Evolutionary conservation across 768 basidiomycete species (phyloP).

Genomic region (Mycena chlorophos): DNA sequence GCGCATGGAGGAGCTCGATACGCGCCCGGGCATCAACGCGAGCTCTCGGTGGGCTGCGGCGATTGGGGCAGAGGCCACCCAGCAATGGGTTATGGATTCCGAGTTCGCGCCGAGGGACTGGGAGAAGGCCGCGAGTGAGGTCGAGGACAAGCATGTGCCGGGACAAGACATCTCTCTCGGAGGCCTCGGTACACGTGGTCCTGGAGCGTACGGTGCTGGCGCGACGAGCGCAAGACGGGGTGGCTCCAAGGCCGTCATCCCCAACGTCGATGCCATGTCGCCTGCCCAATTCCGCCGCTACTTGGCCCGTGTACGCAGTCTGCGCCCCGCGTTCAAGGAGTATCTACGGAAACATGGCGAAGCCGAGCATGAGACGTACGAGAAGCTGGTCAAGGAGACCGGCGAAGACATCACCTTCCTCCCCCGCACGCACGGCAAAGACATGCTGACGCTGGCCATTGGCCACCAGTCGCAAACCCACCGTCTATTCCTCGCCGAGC

Average conservation of each 20-base stretch:
- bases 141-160: slow-evolving; percentile 14
- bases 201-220: slow-evolving; percentile 29
- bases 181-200: slow-evolving; percentile 27
- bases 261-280: slow-evolving; percentile 64
- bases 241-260: slow-evolving; percentile 31
- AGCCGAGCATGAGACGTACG: slow-evolving; percentile 1
- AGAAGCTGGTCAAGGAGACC: neutral
- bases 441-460: slow-evolving; percentile 27
- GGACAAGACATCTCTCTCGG: slow-evolving; percentile 14
- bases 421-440: slow-evolving; percentile 14
- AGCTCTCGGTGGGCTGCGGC: slow-evolving; percentile 39
- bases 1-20: slow-evolving; percentile 64
- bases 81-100: slow-evolving; percentile 45
- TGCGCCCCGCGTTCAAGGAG: slow-evolving; percentile 56
- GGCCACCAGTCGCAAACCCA: slow-evolving; percentile 29
- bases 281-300: slow-evolving; percentile 58
- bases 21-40: slow-evolving; percentile 32
- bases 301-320: slow-evolving; percentile 54
- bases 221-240: slow-evolving; percentile 7
- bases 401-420: neutral
- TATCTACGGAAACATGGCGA: slow-evolving; percentile 36
- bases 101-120: slow-evolving; percentile 37
- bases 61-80: slow-evolving; percentile 36
- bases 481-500: slow-evolving; percentile 39
- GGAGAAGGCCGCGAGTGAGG: slow-evolving; percentile 15